phyloP scores from a whole-genome alignment of 164 flowering plant species.

The Platanus orientalis region DNA sequence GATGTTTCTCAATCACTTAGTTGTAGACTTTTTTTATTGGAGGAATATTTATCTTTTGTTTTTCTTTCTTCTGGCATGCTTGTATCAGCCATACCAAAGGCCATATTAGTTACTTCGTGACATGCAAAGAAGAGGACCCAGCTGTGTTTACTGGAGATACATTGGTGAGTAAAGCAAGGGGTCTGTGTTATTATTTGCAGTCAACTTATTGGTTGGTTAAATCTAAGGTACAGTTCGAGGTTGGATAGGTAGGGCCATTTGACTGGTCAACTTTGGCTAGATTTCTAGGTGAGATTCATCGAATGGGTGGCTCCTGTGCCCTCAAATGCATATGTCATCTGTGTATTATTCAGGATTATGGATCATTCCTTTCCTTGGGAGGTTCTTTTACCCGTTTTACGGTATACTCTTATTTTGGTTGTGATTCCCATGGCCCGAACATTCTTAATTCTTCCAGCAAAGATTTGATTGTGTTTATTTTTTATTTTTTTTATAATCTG shows the following conservation, averaged over 20 bases:
- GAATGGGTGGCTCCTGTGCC: too few relatives aligned
- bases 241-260: too few relatives aligned
- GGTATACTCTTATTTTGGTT: too few relatives aligned
- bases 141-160: slow-evolving; percentile 99
- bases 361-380: too few relatives aligned
- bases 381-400: too few relatives aligned
- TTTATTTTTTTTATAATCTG: too few relatives aligned
- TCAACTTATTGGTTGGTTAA: neutral
- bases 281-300: too few relatives aligned
- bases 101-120: slow-evolving; percentile 84
- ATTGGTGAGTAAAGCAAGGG: slow-evolving; percentile 42
- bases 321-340: neutral
- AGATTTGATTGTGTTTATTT: too few relatives aligned
- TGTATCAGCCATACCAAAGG: slow-evolving; percentile 84
- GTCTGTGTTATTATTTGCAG: neutral
- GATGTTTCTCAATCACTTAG: neutral
- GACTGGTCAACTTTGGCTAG: too few relatives aligned
- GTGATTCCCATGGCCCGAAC: too few relatives aligned
- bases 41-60: too few relatives aligned
- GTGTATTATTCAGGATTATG: neutral
- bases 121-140: slow-evolving; percentile 63
- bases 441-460: too few relatives aligned
- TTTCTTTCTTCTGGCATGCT: slow-evolving; percentile 12
- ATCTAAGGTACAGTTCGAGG: neutral
- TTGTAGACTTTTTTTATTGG: neutral